Base-by-base conservation (phyloP, 2,329 filamentous ascomycete species). In the Leptographium lundbergii region DNA sequence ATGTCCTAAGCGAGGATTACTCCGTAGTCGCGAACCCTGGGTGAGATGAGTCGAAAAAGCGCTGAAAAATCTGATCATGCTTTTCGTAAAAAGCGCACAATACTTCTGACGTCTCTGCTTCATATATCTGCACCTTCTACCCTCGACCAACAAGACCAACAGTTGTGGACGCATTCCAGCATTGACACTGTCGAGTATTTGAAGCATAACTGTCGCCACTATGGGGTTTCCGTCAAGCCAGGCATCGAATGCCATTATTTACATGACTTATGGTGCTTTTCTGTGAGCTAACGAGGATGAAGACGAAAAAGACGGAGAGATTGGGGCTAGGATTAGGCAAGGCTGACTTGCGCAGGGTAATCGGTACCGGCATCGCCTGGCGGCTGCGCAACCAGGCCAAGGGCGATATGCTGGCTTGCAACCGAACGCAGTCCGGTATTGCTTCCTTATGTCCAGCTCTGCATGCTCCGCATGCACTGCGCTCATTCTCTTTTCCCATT, bases 161-260 rank as follows among this genome's bases (percentile, higher is more conserved):
- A 29, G 27, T 29, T 4, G 27, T 29, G 27, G 7, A 11, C 34
- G 9, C 34, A 36, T 36, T 36, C 9, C 10, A 36, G 10, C 34
- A 36, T 36, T 13, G 34, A 6, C 9, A 5, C 36, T 3, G 14
- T 39, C 36, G 9, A 14, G 3, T 14, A 14, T 6, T 39, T 6
- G 14, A 39, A 3, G 34, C 9, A 39, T 17, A 4, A 39, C 14
- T 39, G 36, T 34, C 60, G 54, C 57, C 14, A 61, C 17, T 17
- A 94, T 92, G 89, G 87, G 87, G 24, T 80, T 85, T 65, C 88
- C 87, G 60, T 91, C 89, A 1, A 82, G 77, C 59, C 75, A 81
- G 78, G 88, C 88, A 69, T 91, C 88, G 36, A 91, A 92, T 76
- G 88, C 88, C 77, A 77, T 92, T 69, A 86, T 94, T 69, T 92